These are phyloP conservation scores for Entophlyctis helioformis DNA, from an alignment of 192 early-diverging fungal genomes.

Conservation along the genomic window DNA sequence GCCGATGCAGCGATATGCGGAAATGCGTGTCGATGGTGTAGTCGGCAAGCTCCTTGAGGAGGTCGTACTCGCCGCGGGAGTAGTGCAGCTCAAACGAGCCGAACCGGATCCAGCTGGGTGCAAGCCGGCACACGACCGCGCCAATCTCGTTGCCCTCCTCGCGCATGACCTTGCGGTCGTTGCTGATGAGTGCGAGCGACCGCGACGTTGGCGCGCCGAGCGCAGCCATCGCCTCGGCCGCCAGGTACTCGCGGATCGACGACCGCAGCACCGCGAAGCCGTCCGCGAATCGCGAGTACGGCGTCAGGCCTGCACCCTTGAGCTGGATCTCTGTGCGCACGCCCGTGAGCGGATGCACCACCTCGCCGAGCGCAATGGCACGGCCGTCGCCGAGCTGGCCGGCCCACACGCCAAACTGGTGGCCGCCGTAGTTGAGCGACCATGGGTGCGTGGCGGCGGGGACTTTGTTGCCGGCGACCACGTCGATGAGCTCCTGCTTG, in stretches of 20 bases:
- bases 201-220: conserved; percentile 65
- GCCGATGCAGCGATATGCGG: no score
- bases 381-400: conserved; percentile 78
- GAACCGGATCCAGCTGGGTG: conserved; percentile 72
- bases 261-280: conserved; percentile 80
- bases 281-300: conserved; percentile 78
- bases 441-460: conserved; percentile 31
- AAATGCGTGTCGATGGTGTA: conserved; percentile 53
- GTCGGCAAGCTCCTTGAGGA: conserved; percentile 54
- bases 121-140: conserved; percentile 60
- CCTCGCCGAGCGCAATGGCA: conserved; percentile 66
- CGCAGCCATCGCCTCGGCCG: conserved; percentile 60
- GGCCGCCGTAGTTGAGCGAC: conserved; percentile 30
- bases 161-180: conserved; percentile 43
- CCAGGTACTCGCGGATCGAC: conserved; percentile 75
- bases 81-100: conserved; percentile 78
- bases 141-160: conserved; percentile 57
- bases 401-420: conserved; percentile 39
- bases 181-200: conserved; percentile 58
- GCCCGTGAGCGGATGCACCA: conserved; percentile 4
- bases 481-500: background rate
- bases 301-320: conserved; percentile 76
- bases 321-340: conserved; percentile 67
- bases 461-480: conserved; percentile 19
- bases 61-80: conserved; percentile 44